Conservation (phyloP, 2,329 filamentous ascomycete species). For the Paramyrothecium roridum region DNA sequence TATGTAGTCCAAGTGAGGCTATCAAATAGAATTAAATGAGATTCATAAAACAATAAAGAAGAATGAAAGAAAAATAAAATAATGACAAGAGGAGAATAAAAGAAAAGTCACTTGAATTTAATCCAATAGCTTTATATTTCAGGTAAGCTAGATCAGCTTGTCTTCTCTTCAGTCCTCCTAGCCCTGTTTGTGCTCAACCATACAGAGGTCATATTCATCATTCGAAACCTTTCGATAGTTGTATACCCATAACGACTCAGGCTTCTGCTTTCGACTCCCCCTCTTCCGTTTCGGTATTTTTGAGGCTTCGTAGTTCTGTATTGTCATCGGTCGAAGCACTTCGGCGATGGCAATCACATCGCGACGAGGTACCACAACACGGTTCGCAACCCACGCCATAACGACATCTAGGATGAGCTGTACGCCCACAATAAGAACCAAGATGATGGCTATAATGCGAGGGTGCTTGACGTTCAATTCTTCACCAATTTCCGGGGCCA, state of each 20-base stretch:
- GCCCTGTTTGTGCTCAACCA: not conserved
- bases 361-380: not conserved
- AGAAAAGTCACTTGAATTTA: no score
- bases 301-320: not conserved
- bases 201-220: not conserved
- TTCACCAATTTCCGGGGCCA: not conserved
- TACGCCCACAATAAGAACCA: not conserved
- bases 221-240: not conserved
- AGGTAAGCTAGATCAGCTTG: no score
- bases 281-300: not conserved
- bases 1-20: no score
- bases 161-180: no score
- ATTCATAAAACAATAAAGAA: no score
- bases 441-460: not conserved
- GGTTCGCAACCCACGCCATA: not conserved
- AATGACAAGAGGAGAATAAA: no score
- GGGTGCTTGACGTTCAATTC: not conserved
- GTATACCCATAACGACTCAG: not conserved
- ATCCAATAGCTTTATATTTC: no score
- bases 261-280: not conserved
- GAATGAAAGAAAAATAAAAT: no score
- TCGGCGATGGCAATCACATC: not conserved
- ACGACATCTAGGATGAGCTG: not conserved
- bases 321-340: not conserved
- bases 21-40: no score